Evolutionary conservation across 805 yeast genomes (phyloP), one percentile per base, ranked within the genome.

Genomic region (Millerago galiae): DNA sequence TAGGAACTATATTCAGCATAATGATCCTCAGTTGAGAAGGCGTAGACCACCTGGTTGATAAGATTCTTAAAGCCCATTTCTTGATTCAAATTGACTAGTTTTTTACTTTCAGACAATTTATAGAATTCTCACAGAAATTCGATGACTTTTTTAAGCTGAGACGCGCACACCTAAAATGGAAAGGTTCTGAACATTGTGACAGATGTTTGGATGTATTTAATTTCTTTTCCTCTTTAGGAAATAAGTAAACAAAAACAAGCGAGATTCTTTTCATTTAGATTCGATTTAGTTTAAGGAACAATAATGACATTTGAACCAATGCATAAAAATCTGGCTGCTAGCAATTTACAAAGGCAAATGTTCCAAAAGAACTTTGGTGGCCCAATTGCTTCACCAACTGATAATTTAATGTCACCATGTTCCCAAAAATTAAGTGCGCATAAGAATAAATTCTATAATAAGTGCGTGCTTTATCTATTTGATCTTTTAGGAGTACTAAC

Each of bases 11-110:
- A 81, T 50, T 79, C 88, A 1, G 89, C 81, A 52, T 82, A 82
- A 51, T 83, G 78, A 52, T 82, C 89, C 40, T 71, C 74, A 6
- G 88, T 79, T 37, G 79, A 76, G 46, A 81, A 63, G 11, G 83
- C 74, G 58, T 82, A 82, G 12, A 81, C 56, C 50, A 80, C 66
- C 60, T 80, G 82, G 56, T 70, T 80, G 54, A 79, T 59, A 51
- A 65, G 71, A 49, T 72, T 72, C 43, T 63, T 67, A 42, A 68
- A 59, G 1, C 61, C 55, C 73, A 68, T 42, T 17, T 35, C 32
- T 14, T 8, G 15, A 29, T 29, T n/a, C 11, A n/a, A 14, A n/a
- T 14, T 14, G 15, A 8, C n/a, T n/a, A 11, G 10, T n/a, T n/a
- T 14, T n/a, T 13, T n/a, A 11, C 12, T 27, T 12, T 27, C 7